Evolutionary conservation across 2,329 filamentous ascomycete genomes (phyloP).

Genomic region (Cylindrodendrum hubeiense): DNA sequence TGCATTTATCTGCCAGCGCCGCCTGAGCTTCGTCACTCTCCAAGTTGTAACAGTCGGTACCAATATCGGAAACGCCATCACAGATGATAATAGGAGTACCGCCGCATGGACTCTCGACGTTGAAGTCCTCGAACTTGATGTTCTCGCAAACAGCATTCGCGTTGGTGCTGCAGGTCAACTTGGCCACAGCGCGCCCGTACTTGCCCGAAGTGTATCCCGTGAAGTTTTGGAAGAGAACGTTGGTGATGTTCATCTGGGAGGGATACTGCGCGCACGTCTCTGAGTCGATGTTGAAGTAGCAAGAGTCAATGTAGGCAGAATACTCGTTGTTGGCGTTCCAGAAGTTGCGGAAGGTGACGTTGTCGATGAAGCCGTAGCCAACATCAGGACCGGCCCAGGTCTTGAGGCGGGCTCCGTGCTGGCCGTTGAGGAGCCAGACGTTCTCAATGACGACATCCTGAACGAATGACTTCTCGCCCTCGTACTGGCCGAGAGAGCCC

Average conservation of each 20-base stretch:
- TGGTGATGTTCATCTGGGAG: slow-evolving; percentile 42
- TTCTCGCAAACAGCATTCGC: slow-evolving; percentile 42
- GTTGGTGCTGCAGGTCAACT: slow-evolving; percentile 37
- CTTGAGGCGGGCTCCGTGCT: slow-evolving; percentile 41
- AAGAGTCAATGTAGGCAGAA: slow-evolving; percentile 39
- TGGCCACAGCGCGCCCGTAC: slow-evolving; percentile 38
- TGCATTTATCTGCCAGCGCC: slow-evolving; percentile 37
- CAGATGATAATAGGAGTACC: slow-evolving; percentile 36
- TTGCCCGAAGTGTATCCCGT: slow-evolving; percentile 40
- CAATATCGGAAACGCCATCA: slow-evolving; percentile 39
- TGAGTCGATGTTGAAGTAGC: slow-evolving; percentile 41
- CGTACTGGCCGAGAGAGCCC: slow-evolving; percentile 40
- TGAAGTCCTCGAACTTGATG: slow-evolving; percentile 40
- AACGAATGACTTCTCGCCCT: slow-evolving; percentile 39
- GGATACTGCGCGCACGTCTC: slow-evolving; percentile 35
- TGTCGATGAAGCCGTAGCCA: slow-evolving; percentile 41
- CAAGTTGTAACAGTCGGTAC: slow-evolving; percentile 36
- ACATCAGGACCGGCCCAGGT: slow-evolving; percentile 40
- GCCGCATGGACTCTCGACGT: slow-evolving; percentile 38
- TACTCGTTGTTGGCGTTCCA: slow-evolving; percentile 43
- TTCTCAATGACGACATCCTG: slow-evolving; percentile 43
- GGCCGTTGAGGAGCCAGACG: slow-evolving; percentile 43
- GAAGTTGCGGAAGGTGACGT: slow-evolving; percentile 43
- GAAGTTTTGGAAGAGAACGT: slow-evolving; percentile 43
- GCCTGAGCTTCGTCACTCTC: slow-evolving; percentile 33